A percentile compares a stretch with the other conserved stretches of the same genome.
phyloP scores from a whole-genome alignment of 192 early-diverging fungal genomes.

The Gorgonomyces haynaldii region DNA sequence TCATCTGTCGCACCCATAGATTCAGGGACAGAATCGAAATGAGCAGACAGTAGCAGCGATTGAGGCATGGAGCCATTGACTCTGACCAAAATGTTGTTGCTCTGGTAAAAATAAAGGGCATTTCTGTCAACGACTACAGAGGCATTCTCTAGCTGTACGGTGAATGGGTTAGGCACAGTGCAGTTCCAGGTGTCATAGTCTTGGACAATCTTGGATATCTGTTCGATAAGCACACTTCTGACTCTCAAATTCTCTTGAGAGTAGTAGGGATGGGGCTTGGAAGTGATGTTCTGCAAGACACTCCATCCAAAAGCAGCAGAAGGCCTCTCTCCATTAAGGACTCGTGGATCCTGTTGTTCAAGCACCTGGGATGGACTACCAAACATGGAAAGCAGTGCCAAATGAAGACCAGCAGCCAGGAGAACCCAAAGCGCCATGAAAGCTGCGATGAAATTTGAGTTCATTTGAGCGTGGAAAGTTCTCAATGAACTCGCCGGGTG shows the following conservation, averaged over 20 bases:
- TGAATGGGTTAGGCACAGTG: not conserved
- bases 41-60: slow-evolving; percentile 7
- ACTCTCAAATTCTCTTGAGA: slow-evolving; percentile 3
- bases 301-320: not conserved
- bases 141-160: too few relatives aligned
- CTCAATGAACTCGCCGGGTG: too few relatives aligned
- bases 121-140: slow-evolving; percentile 5
- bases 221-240: not conserved
- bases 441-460: too few relatives aligned
- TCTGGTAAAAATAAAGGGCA: slow-evolving; percentile 16
- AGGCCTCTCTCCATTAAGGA: too few relatives aligned
- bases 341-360: too few relatives aligned
- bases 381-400: too few relatives aligned
- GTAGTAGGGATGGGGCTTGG: not conserved
- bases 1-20: not conserved
- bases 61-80: slow-evolving; percentile 8
- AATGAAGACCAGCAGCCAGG: too few relatives aligned
- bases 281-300: slow-evolving; percentile 1
- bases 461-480: too few relatives aligned
- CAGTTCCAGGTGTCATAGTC: not conserved
- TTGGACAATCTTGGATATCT: not conserved
- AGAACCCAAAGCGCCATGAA: too few relatives aligned
- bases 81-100: slow-evolving; percentile 20
- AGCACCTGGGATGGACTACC: too few relatives aligned
- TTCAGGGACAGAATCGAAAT: not conserved